Evolutionary conservation across 768 basidiomycete species (phyloP).

Genomic region (Pleurotus tuber-regium): DNA sequence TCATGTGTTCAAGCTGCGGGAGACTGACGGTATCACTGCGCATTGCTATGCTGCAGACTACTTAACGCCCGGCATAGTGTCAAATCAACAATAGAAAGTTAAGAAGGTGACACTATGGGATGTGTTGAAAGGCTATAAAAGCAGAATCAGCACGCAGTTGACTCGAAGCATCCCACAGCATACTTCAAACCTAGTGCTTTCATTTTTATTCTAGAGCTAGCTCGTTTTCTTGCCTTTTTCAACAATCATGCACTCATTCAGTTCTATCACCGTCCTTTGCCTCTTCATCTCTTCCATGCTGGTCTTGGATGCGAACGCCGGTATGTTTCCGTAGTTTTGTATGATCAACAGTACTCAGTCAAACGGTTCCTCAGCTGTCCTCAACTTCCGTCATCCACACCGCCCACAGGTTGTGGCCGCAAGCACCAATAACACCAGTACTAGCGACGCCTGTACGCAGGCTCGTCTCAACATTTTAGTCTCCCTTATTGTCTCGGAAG

Average conservation of each 20-base stretch:
- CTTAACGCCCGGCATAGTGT: not conserved
- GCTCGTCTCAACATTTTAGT: conserved; percentile 5
- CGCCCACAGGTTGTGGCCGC: not conserved
- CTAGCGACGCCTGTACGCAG: conserved; percentile 3
- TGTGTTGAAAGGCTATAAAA: not conserved
- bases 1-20: too few relatives aligned
- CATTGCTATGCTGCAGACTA: not conserved
- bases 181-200: not conserved
- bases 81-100: not conserved
- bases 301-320: not conserved
- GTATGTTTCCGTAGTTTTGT: not conserved
- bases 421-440: not conserved
- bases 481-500: conserved; percentile 3
- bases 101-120: not conserved
- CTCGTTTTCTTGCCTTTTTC: not conserved
- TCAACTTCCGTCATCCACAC: not conserved
- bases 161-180: not conserved
- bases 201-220: not conserved
- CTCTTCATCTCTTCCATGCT: not conserved
- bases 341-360: not conserved
- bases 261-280: not conserved
- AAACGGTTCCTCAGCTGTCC: not conserved
- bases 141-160: not conserved
- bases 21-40: not conserved
- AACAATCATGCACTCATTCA: not conserved